These are phyloP conservation scores for Globisporangium middletonii DNA, from an alignment of 352 stramenopile genomes.

Conservation along the genomic window DNA sequence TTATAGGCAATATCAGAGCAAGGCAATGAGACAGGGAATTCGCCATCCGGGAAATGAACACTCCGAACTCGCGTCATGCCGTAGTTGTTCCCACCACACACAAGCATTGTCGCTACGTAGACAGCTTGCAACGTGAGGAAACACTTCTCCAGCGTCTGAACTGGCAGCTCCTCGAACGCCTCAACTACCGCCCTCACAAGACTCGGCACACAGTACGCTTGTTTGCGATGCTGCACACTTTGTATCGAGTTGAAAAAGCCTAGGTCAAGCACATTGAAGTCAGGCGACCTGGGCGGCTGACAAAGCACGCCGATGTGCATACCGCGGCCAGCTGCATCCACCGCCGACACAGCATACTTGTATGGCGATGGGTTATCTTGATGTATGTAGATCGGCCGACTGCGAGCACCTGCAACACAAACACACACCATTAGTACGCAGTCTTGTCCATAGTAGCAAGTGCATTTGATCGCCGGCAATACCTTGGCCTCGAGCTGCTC, in stretches of 20 bases:
- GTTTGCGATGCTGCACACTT: neutral
- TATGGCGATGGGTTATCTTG: neutral
- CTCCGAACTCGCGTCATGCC: neutral
- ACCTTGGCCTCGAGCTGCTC: neutral
- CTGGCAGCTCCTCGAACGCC: neutral
- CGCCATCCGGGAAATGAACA: neutral
- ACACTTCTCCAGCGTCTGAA: neutral
- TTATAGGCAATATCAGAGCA: constrained; percentile 1
- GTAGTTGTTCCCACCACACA: neutral
- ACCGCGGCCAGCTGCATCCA: neutral
- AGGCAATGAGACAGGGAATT: neutral
- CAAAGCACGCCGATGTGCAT: neutral
- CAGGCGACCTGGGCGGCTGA: neutral
- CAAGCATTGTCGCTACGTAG: neutral
- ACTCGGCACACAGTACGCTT: neutral
- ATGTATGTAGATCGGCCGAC: neutral
- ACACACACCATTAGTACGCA: too few relatives aligned
- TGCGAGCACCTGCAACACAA: neutral
- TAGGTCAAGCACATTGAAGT: constrained; percentile 1
- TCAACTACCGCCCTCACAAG: neutral
- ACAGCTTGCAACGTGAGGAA: constrained; percentile 1
- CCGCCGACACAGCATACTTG: neutral
- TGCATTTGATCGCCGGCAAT: neutral
- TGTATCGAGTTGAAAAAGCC: constrained; percentile 1
- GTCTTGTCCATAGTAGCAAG: too few relatives aligned